Base-by-base conservation (phyloP, 2,329 filamentous ascomycete genomes). In the Boeremia lycopersici region DNA sequence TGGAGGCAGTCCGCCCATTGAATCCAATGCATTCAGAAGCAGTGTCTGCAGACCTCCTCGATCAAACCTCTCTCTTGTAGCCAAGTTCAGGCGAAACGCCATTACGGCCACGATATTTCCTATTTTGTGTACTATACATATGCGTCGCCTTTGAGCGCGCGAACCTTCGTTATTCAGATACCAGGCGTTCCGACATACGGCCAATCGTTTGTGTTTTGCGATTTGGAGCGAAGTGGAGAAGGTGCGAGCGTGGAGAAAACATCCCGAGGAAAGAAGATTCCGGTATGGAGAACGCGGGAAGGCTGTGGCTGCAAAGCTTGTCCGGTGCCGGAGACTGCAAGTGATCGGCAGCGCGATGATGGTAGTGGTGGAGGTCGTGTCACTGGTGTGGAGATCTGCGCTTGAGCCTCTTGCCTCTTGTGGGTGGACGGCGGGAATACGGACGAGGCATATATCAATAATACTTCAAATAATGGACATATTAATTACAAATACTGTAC, bases 121-220 rank as follows among this genome's bases (percentile, higher is more conserved):
- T 45, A 25, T 26, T 42, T 31, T 11, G 47, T 47, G 8, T 35
- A 34, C 23, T 46, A 46, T 43, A 46, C 13, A 15, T 12, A 12
- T 28, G 48, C 43, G 48, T 30, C 43, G 48, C 54, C 46, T 50
- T 47, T 43, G 49, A 48, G 44, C 36, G 39, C 48, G 55, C 48
- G 51, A 41, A 39, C 44, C 31, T 48, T 46, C 34, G 19, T 44
- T 39, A 33, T 44, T 30, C 33, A 48, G 39, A 47, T 53, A 51
- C 43, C 47, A 52, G 23, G 45, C 34, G 54, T 53, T 43, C 57
- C 61, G 60, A 61, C 60, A 57, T 57, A 28, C 40, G 40, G 53
- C 61, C 60, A 65, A 62, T 56, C 39, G 54, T 34, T 43, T 4
- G 42, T 17, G 52, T 4, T 43, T 17, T 54, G 33, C 10, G 26